Base-by-base conservation (phyloP, 257 asterid genomes). In the Solanum medicagineum region DNA sequence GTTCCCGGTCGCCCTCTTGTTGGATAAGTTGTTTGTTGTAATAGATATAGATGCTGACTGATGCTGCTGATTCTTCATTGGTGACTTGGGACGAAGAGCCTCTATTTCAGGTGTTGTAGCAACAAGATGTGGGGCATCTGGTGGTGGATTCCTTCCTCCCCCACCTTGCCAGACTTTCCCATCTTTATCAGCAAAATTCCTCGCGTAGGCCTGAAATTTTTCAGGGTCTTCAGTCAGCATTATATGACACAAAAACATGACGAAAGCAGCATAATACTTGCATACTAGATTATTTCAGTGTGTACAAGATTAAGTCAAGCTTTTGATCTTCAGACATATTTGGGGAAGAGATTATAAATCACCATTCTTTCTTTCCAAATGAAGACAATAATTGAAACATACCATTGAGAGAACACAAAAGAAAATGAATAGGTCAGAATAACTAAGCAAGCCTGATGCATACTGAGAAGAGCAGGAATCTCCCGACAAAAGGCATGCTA, bases 91-190 rank as follows among this genome's bases (percentile, higher is more conserved):
- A 42, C 99, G 97, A 77, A 97, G 94, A 12, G 95, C 81, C 84
- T 97, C 99, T 24, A 97, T 97, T 74, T 97, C 99, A 0, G 97
- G 98, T 40, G 99, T 97, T 40, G 99, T 97, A 83, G 87, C 89
- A 82, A 95, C 98, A 15, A 95, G 99, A 86, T 95, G 99, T 44
- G 99, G 98, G 8, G 98, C 97, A 85, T 97, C 99, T 0, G 98
- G 98, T 53, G 99, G 99, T 80, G 99, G 99, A 89, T 97, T 97
- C 86, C 98, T 90, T 75, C 99, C 99, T 84, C 96, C 98, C 51
- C 97, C 98, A 49, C 99, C 99, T 12, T 89, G 83, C 99, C 99
- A 97, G 44, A 93, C 97, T 87, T 97, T 94, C 69, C 99, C 99
- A 51, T 97, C 99, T 88, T 91, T 93, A 24, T 95, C 99, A 0